Evolutionary conservation across 2,329 filamentous ascomycete species (phyloP).

Genomic region (Arthroderma sp.): DNA sequence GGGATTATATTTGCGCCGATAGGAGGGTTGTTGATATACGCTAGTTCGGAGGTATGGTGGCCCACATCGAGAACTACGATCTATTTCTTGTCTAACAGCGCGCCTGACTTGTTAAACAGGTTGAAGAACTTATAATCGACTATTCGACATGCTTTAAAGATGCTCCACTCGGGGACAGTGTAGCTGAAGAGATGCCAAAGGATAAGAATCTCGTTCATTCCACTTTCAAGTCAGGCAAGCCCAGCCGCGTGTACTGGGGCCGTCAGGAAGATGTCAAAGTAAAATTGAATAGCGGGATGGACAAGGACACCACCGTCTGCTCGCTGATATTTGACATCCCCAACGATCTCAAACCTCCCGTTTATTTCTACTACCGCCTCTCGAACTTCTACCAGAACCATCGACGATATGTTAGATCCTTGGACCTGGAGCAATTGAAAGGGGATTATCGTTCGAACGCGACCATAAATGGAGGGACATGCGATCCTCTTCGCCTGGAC

Average conservation of each 20-base stretch:
- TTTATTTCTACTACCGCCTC: slow-evolving; percentile 87
- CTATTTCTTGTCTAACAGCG: not conserved
- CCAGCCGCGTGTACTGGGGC: slow-evolving; percentile 21
- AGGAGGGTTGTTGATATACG: slow-evolving; percentile 73
- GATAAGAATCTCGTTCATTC: slow-evolving; percentile 42
- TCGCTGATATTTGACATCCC: slow-evolving; percentile 66
- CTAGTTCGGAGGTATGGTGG: slow-evolving; percentile 57
- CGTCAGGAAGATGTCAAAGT: slow-evolving; percentile 12
- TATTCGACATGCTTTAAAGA: slow-evolving; percentile 63
- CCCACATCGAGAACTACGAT: not conserved
- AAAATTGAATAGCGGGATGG: slow-evolving; percentile 14
- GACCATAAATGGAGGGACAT: slow-evolving; percentile 56
- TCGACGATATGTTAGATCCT: slow-evolving; percentile 83
- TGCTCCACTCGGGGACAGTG: slow-evolving; percentile 34
- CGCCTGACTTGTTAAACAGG: slow-evolving; percentile 36
- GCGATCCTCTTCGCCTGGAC: slow-evolving; percentile 56
- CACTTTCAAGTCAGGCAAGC: slow-evolving; percentile 53
- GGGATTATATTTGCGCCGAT: slow-evolving; percentile 90
- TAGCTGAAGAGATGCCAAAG: slow-evolving; percentile 41
- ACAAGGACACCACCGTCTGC: slow-evolving; percentile 44
- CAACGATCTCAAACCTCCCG: slow-evolving; percentile 63
- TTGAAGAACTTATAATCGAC: slow-evolving; percentile 81
- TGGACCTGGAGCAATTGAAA: slow-evolving; percentile 70
- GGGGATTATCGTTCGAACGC: slow-evolving; percentile 49
- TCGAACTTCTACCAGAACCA: slow-evolving; percentile 99